phyloP scores from a whole-genome alignment of 768 basidiomycete species.

The Dacryopinax primogenitus region DNA sequence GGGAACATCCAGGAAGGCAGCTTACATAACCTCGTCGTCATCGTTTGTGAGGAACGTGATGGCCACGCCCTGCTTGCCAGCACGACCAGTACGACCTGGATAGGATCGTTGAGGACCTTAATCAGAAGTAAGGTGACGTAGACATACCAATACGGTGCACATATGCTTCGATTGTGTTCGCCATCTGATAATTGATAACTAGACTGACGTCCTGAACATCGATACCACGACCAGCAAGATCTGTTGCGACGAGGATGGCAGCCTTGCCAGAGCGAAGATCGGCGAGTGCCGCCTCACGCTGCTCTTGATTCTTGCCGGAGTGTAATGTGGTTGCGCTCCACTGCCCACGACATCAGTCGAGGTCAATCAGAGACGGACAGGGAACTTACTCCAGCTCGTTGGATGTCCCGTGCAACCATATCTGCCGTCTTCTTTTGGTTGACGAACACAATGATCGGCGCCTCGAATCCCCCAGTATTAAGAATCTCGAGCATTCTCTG shows the following conservation, averaged over 20 bases:
- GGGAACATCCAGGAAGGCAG: conserved; percentile 20
- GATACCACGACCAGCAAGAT: conserved; percentile 95
- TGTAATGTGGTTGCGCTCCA: conserved; percentile 88
- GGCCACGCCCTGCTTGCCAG: conserved; percentile 83
- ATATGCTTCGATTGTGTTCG: conserved; percentile 88
- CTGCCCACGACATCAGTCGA: conserved; percentile 29
- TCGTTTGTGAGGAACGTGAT: conserved; percentile 95
- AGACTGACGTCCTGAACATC: conserved; percentile 94
- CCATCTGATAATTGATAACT: conserved; percentile 98
- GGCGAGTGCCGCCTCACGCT: conserved; percentile 85
- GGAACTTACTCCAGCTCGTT: conserved; percentile 67
- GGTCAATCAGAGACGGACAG: conserved; percentile 7
- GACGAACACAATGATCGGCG: conserved; percentile 97
- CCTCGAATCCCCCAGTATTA: conserved; percentile 64
- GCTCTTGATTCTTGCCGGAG: conserved; percentile 95
- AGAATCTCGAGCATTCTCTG: conserved; percentile 81
- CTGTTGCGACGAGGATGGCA: conserved; percentile 88
- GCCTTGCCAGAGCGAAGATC: conserved; percentile 73
- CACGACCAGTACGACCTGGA: conserved; percentile 88
- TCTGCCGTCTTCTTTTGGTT: conserved; percentile 99
- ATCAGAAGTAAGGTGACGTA: background rate
- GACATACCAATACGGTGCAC: conserved; percentile 88
- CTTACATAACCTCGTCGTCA: conserved; percentile 93
- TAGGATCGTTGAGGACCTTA: conserved; percentile 11
- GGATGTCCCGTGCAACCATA: conserved; percentile 89